Percentiles rank a stretch among this genome's conserved stretches.
Conservation (phyloP, 2,329 filamentous ascomycete genomes). For the Stagonosporopsis cucurbitacearum region DNA sequence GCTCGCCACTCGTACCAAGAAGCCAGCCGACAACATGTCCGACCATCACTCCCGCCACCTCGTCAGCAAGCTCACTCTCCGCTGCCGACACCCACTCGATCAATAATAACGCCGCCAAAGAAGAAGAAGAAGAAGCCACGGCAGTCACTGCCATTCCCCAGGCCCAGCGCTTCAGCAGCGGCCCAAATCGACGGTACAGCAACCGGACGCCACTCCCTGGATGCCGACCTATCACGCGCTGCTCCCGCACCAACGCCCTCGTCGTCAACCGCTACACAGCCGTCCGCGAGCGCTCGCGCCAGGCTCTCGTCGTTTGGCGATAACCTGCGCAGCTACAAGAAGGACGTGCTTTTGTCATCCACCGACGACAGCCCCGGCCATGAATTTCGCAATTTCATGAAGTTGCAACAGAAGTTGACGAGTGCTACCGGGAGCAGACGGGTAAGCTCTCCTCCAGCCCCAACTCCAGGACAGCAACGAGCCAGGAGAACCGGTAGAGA, state of each 20-base stretch:
- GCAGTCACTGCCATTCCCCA: conserved; percentile 5
- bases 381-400: conserved; percentile 28
- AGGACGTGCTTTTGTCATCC: not conserved
- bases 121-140: conserved; percentile 12
- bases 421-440: conserved; percentile 29
- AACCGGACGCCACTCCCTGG: conserved; percentile 27
- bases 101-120: not conserved
- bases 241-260: not conserved
- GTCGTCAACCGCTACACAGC: not conserved
- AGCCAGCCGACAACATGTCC: not conserved
- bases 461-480: not conserved
- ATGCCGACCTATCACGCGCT: conserved; percentile 3
- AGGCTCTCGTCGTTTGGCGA: not conserved
- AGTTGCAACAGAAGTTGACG: conserved; percentile 20
- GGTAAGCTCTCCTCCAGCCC: conserved; percentile 26
- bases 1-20: not conserved
- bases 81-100: conserved; percentile 6
- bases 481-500: not conserved
- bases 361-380: conserved; percentile 3
- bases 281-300: not conserved
- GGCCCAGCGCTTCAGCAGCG: not conserved
- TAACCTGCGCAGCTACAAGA: not conserved
- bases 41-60: not conserved
- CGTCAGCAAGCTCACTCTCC: not conserved
- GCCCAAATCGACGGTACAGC: not conserved